phyloP scores from a whole-genome alignment of 768 basidiomycete species.

The Mycena vulgaris region DNA sequence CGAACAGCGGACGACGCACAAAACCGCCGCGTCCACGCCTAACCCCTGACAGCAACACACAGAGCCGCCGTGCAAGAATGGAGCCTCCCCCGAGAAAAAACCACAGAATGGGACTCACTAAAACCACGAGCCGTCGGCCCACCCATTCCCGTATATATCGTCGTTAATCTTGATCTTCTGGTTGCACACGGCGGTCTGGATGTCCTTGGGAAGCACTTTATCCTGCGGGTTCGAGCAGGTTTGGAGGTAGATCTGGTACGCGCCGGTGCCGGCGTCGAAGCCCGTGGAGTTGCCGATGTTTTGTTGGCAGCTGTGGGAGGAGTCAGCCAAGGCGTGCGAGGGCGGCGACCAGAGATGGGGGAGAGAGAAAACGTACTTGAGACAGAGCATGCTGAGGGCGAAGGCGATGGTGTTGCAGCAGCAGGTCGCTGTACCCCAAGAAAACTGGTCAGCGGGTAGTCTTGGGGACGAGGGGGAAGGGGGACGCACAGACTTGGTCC shows the following conservation, averaged over 20 bases:
- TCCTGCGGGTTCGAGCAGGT: conserved; percentile 13
- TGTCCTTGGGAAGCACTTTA: conserved; percentile 31
- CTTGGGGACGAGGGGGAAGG: neutral
- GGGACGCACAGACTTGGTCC: conserved; percentile 40
- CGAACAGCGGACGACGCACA: too few relatives aligned
- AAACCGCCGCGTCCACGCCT: too few relatives aligned
- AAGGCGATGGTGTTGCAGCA: conserved; percentile 44
- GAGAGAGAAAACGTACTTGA: conserved; percentile 37
- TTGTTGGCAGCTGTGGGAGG: conserved; percentile 39
- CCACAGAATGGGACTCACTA: too few relatives aligned
- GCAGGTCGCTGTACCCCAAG: conserved; percentile 25
- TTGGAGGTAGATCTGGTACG: conserved; percentile 39
- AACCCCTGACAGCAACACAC: too few relatives aligned
- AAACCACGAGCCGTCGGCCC: conserved; percentile 36
- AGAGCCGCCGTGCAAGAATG: too few relatives aligned
- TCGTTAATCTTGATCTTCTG: conserved; percentile 39
- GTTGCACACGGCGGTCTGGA: conserved; percentile 44
- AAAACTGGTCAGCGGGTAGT: neutral
- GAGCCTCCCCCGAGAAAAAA: too few relatives aligned
- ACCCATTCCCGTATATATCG: conserved; percentile 34
- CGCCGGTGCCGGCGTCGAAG: conserved; percentile 34
- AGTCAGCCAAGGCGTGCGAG: too few relatives aligned
- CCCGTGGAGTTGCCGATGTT: conserved; percentile 25
- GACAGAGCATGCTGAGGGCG: conserved; percentile 43
- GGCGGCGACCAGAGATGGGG: too few relatives aligned